Percentiles rank a stretch among this genome's conserved stretches.
These are phyloP conservation scores for Jackrogersella multiformis DNA, from an alignment of 495 filamentous ascomycete genomes.

Conservation along the genomic window DNA sequence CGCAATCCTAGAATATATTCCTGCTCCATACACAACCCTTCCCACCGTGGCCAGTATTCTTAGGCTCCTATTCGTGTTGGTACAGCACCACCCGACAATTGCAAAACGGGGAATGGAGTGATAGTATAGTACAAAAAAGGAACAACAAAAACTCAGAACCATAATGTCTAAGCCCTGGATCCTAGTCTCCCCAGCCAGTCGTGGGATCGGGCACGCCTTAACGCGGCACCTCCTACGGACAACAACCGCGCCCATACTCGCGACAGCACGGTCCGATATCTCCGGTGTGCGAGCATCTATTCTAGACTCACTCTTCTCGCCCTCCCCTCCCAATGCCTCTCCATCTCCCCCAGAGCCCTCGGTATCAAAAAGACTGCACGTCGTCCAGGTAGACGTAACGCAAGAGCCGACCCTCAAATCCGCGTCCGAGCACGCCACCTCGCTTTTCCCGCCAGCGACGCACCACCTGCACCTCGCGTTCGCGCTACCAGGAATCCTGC, in stretches of 20 bases:
- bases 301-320: constrained; percentile 59
- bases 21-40: too few species aligned
- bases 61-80: too few species aligned
- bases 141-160: background rate
- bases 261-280: constrained; percentile 71
- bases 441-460: constrained; percentile 57
- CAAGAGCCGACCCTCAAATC: constrained; percentile 60
- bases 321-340: constrained; percentile 44
- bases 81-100: too few species aligned
- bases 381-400: constrained; percentile 47
- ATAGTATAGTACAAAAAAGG: background rate
- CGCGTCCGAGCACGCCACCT: constrained; percentile 52
- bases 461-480: constrained; percentile 74
- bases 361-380: constrained; percentile 37
- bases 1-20: too few species aligned
- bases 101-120: too few species aligned
- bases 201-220: constrained; percentile 78
- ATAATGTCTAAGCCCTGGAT: constrained; percentile 53
- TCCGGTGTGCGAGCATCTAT: constrained; percentile 61
- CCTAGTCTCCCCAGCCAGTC: constrained; percentile 70
- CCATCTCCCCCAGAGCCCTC: background rate
- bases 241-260: constrained; percentile 74
- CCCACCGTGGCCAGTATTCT: too few species aligned
- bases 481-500: constrained; percentile 74
- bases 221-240: constrained; percentile 71